Conservation (phyloP, 1,139 yeast species). For the Barnettozyma hawaiiensis region DNA sequence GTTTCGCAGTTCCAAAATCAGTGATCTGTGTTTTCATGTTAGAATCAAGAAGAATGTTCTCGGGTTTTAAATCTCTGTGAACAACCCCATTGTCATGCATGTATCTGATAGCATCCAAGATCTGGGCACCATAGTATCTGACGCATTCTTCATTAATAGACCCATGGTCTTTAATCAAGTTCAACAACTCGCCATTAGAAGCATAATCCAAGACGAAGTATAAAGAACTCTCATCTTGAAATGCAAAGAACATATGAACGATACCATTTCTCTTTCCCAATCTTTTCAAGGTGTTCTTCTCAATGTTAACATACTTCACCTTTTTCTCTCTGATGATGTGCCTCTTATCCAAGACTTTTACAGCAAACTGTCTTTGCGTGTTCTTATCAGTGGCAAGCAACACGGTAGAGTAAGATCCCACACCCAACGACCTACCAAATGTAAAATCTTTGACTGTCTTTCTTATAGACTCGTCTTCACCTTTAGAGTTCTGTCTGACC, state of each 20-base stretch:
- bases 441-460: slow-evolving; percentile 64
- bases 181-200: slow-evolving; percentile 68
- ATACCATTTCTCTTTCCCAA: slow-evolving; percentile 65
- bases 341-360: slow-evolving; percentile 66
- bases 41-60: slow-evolving; percentile 74
- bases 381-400: slow-evolving; percentile 58
- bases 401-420: slow-evolving; percentile 79
- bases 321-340: slow-evolving; percentile 76
- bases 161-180: slow-evolving; percentile 54
- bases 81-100: slow-evolving; percentile 82
- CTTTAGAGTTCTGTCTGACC: slow-evolving; percentile 39
- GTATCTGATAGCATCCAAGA: slow-evolving; percentile 79
- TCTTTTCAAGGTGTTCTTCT: slow-evolving; percentile 67
- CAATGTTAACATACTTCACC: slow-evolving; percentile 74
- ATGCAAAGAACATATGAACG: slow-evolving; percentile 68
- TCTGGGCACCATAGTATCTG: slow-evolving; percentile 60
- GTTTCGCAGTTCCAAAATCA: slow-evolving; percentile 97
- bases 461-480: slow-evolving; percentile 39
- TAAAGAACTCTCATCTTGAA: slow-evolving; percentile 67
- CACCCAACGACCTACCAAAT: slow-evolving; percentile 69
- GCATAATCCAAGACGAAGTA: slow-evolving; percentile 78
- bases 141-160: slow-evolving; percentile 50
- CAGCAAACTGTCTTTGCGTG: slow-evolving; percentile 58
- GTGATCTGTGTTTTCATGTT: slow-evolving; percentile 83
- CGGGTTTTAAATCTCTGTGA: slow-evolving; percentile 95